phyloP scores from a whole-genome alignment of 2,329 filamentous ascomycete genomes.

The Aureobasidium namibiae region DNA sequence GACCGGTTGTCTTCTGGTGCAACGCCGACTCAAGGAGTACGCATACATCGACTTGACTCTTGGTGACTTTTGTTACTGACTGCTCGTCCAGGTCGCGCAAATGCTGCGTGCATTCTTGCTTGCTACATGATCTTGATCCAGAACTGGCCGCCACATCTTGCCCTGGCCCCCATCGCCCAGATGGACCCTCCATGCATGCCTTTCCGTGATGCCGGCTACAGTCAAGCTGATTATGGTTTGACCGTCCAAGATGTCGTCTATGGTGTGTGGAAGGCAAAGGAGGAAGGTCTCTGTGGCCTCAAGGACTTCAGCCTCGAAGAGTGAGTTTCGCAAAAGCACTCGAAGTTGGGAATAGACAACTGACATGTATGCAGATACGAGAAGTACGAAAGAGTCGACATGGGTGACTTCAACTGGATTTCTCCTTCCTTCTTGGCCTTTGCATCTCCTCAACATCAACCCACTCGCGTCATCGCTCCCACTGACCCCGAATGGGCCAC shows the following conservation, averaged over 20 bases:
- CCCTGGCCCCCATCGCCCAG: conserved; percentile 89
- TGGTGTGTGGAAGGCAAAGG: conserved; percentile 97
- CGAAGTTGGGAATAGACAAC: background rate
- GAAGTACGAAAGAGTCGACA: conserved; percentile 87
- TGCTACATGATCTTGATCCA: conserved; percentile 99
- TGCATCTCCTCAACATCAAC: conserved; percentile 81
- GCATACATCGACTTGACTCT: conserved; percentile 27
- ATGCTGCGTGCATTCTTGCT: conserved; percentile 87
- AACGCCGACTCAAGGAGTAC: conserved; percentile 81
- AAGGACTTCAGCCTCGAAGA: conserved; percentile 94
- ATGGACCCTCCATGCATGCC: conserved; percentile 97
- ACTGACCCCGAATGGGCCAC: conserved; percentile 65
- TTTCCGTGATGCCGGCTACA: conserved; percentile 96
- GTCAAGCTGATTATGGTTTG: conserved; percentile 91
- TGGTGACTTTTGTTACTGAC: conserved; percentile 19
- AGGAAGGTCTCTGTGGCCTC: conserved; percentile 82
- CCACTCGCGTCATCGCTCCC: conserved; percentile 62
- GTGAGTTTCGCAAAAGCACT: conserved; percentile 35
- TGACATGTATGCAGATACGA: conserved; percentile 57
- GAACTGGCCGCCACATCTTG: conserved; percentile 92
- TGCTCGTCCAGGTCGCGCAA: conserved; percentile 62
- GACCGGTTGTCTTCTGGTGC: conserved; percentile 94
- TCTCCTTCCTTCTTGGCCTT: conserved; percentile 93
- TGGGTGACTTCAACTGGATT: conserved; percentile 99
- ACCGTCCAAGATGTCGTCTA: conserved; percentile 97